Evolutionary conservation across 345 rosid genomes (phyloP), one percentile per base, ranked within the genome.

Genomic region (Populus simonii): DNA sequence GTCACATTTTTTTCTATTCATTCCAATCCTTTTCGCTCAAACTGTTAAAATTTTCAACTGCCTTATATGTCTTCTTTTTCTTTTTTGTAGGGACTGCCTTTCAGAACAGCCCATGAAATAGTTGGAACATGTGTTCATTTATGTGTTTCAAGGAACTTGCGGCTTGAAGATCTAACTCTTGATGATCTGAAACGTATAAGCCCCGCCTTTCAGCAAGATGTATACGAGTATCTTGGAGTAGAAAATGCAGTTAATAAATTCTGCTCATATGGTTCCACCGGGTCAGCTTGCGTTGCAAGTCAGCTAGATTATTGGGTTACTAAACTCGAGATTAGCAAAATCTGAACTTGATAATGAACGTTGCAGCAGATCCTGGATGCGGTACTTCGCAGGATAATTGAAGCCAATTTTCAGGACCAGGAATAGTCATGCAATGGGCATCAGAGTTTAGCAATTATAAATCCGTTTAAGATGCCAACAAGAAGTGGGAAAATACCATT

Each of bases 101-200:
- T 96, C 79, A 88, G 99, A 83, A 92, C 98, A 63, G 90, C 99
- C 71, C 99, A 96, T 73, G 99, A 96, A 73, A 74, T 96, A 66
- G 99, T 90, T 38, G 98, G 99, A 35, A 90, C 90, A 79, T 86
- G 92, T 10, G 99, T 96, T 76, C 94, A 94, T 15, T 84, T 93
- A 35, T 93, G 99, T 43, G 90, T 92, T 8, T 81, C 90, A 17
- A 89, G 83, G 82, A 85, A 86, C 68, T 93, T 96, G 78, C 90
- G 89, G 74, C 98, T 96, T 71, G 87, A 85, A 89, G 89, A 88
- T 68, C 84, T 96, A 59, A 87, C 85, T 62, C 88, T 96, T 47
- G 97, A 89, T 27, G 95, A 93, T 69, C 81, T 96, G 87, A 88
- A 66, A 72, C 88, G 81, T 81, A 81, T 93, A 74, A 86, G 81